Evolutionary conservation across 2,329 filamentous ascomycete species (phyloP).

Genomic region (Pseudogymnoascus sp.): DNA sequence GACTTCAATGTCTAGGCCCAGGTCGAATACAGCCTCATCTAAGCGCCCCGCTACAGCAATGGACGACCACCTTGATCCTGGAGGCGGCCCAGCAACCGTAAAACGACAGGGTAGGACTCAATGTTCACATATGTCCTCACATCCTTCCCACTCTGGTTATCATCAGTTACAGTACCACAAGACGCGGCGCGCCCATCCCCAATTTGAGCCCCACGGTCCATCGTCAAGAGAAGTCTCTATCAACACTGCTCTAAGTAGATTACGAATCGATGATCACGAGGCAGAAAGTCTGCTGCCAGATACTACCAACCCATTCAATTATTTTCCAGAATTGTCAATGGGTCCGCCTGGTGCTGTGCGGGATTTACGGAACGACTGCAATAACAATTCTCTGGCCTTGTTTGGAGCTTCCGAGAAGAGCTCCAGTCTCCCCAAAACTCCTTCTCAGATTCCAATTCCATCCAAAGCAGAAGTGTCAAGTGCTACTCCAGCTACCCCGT

Average conservation of each 20-base stretch:
- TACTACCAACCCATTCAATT: neutral
- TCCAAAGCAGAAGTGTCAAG: conserved; percentile 21
- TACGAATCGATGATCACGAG: conserved; percentile 23
- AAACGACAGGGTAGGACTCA: conserved; percentile 44
- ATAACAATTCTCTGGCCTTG: conserved; percentile 21
- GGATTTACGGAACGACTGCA: conserved; percentile 18
- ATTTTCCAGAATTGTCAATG: neutral
- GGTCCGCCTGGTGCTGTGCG: conserved; percentile 14
- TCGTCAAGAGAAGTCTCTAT: conserved; percentile 31
- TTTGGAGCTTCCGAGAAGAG: conserved; percentile 15
- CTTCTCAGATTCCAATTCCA: conserved; percentile 27
- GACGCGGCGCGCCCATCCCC: neutral
- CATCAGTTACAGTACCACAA: conserved; percentile 5
- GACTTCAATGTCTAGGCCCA: conserved; percentile 40
- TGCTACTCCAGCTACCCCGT: conserved; percentile 27
- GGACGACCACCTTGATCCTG: conserved; percentile 28
- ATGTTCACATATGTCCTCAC: conserved; percentile 25
- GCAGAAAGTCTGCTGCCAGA: conserved; percentile 1
- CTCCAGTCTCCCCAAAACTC: conserved; percentile 21
- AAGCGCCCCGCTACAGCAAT: conserved; percentile 35
- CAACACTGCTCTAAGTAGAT: conserved; percentile 29
- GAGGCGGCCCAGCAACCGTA: conserved; percentile 22
- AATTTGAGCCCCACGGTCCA: conserved; percentile 15
- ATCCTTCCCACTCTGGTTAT: conserved; percentile 14
- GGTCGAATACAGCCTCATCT: conserved; percentile 23